These are phyloP conservation scores for Apiospora saccharicola DNA, from an alignment of 2,329 filamentous ascomycete genomes.

Conservation along the genomic window DNA sequence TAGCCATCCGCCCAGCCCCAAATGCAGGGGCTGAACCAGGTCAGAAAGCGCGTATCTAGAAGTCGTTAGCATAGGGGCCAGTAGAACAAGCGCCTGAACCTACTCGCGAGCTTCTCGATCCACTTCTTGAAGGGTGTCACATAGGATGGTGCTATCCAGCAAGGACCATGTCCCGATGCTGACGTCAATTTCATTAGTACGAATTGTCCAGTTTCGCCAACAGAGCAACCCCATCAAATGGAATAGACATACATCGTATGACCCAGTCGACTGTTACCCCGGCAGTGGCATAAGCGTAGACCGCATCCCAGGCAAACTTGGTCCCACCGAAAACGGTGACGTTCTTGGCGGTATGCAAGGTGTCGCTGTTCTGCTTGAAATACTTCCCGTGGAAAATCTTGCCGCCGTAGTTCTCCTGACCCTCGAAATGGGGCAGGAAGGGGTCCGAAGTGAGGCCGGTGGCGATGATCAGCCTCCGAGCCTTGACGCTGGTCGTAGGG, in stretches of 20 bases:
- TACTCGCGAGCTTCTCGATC: conserved; percentile 51
- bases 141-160: conserved; percentile 59
- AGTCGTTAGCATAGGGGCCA: background rate
- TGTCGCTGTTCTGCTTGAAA: conserved; percentile 47
- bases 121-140: conserved; percentile 58
- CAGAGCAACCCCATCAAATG: background rate
- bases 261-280: conserved; percentile 64
- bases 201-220: background rate
- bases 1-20: conserved; percentile 73
- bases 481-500: conserved; percentile 38
- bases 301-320: conserved; percentile 71
- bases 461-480: conserved; percentile 64
- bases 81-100: background rate
- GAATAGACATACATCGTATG: conserved; percentile 50
- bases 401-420: conserved; percentile 56
- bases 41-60: conserved; percentile 66
- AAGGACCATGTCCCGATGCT: conserved; percentile 61
- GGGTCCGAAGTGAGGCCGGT: conserved; percentile 67
- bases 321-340: conserved; percentile 65
- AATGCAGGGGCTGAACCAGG: conserved; percentile 78
- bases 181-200: background rate
- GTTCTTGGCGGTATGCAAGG: conserved; percentile 46
- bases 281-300: conserved; percentile 62
- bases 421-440: conserved; percentile 59
- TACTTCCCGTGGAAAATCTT: conserved; percentile 66